Evolutionary conservation across 768 basidiomycete species (phyloP).

Genomic region (Termitomyces sp.): DNA sequence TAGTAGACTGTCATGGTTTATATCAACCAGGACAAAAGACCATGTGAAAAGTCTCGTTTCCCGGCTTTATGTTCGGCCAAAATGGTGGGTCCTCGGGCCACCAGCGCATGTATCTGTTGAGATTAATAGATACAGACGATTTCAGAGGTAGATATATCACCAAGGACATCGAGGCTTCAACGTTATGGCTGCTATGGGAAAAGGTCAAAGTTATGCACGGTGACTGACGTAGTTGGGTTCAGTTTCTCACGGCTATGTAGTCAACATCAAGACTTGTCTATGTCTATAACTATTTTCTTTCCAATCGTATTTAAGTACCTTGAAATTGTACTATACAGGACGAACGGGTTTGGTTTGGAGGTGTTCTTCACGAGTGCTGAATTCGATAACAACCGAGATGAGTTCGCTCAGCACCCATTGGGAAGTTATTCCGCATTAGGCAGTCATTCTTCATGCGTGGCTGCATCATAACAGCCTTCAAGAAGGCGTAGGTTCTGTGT

Average conservation of each 20-base stretch:
- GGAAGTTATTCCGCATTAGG: background rate
- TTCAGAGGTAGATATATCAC: conserved; percentile 12
- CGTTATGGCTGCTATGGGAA: background rate
- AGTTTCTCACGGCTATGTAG: background rate
- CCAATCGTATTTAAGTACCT: background rate
- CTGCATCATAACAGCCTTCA: background rate
- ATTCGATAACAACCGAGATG: background rate
- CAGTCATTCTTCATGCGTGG: background rate
- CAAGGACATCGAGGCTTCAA: conserved; percentile 22
- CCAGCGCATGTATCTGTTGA: conserved; percentile 72
- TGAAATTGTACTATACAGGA: background rate
- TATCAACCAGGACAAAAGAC: conserved; percentile 30
- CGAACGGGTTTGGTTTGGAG: background rate
- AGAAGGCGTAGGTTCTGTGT: background rate
- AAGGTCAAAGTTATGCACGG: background rate
- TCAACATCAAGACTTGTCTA: background rate
- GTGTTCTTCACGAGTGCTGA: background rate
- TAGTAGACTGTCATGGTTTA: background rate
- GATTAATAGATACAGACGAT: background rate
- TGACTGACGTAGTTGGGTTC: background rate
- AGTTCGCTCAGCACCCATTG: background rate
- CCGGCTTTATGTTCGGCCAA: conserved; percentile 85
- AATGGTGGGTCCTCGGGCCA: conserved; percentile 71
- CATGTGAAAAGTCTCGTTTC: conserved; percentile 85
- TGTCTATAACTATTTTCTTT: background rate